phyloP scores from a whole-genome alignment of 2,329 filamentous ascomycete species.

The Trichoderma semiorbis region DNA sequence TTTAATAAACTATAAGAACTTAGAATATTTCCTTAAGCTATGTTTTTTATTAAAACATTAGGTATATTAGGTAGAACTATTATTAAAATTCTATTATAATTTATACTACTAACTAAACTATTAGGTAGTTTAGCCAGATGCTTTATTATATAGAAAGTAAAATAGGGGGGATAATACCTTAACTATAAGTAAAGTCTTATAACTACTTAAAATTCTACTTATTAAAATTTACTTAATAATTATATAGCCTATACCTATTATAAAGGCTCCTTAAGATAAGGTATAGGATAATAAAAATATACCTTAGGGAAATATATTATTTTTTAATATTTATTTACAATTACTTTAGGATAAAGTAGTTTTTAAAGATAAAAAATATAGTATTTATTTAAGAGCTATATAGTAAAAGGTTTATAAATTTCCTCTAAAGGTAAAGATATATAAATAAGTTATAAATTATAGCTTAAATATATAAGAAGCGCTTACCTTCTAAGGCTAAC shows the following conservation, averaged over 20 bases:
- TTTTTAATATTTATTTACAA: background rate
- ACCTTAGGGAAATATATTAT: too few species aligned
- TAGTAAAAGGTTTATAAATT: background rate
- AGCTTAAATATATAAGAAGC: background rate
- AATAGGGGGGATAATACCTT: background rate
- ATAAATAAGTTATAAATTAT: background rate
- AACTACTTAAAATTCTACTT: background rate
- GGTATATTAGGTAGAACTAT: background rate
- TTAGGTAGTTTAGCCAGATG: background rate
- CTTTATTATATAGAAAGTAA: background rate
- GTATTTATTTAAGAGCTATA: background rate
- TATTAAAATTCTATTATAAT: background rate
- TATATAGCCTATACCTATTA: background rate
- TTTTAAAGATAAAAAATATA: background rate
- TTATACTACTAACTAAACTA: background rate
- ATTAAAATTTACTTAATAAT: background rate
- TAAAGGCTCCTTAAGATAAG: background rate
- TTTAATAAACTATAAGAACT: background rate
- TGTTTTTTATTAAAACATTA: background rate
- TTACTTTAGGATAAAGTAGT: background rate
- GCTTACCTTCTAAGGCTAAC: background rate
- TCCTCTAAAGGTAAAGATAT: background rate
- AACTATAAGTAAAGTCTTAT: background rate
- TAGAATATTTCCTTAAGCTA: background rate
- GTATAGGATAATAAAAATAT: background rate